Conservation (phyloP, 768 basidiomycete genomes). For the Pisolithus microcarpus region DNA sequence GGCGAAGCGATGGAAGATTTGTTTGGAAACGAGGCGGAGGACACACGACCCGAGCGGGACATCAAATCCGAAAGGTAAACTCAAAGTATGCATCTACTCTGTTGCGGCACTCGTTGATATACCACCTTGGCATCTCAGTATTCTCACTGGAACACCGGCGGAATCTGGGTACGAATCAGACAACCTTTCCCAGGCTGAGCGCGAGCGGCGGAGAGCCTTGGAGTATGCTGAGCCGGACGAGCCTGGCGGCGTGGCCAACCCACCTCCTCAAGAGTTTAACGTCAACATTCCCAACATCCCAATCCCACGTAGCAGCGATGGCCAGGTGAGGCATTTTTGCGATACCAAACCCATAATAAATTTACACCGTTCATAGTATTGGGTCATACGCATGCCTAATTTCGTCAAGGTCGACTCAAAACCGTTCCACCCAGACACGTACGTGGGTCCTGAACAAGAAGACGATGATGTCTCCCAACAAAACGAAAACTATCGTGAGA, state of each 20-base stretch:
- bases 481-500: constrained; percentile 59
- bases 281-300: constrained; percentile 85
- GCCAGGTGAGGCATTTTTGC: constrained; percentile 49
- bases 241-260: constrained; percentile 42
- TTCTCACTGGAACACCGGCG: constrained; percentile 31
- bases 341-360: background rate
- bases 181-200: constrained; percentile 55
- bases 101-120: constrained; percentile 14
- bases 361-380: constrained; percentile 41
- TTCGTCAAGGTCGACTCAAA: constrained; percentile 86
- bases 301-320: constrained; percentile 71
- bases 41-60: constrained; percentile 23
- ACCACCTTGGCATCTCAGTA: constrained; percentile 16
- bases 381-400: constrained; percentile 92
- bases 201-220: constrained; percentile 51
- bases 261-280: constrained; percentile 56
- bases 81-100: constrained; percentile 1
- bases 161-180: constrained; percentile 57
- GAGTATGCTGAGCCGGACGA: constrained; percentile 81
- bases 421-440: constrained; percentile 84
- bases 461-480: constrained; percentile 51
- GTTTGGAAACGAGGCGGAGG: constrained; percentile 65
- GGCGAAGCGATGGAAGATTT: constrained; percentile 71
- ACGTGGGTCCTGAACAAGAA: constrained; percentile 77
- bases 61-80: constrained; percentile 45